Conservation (phyloP, 2,329 filamentous ascomycete genomes). For the Chaetomiaceae sp. region DNA sequence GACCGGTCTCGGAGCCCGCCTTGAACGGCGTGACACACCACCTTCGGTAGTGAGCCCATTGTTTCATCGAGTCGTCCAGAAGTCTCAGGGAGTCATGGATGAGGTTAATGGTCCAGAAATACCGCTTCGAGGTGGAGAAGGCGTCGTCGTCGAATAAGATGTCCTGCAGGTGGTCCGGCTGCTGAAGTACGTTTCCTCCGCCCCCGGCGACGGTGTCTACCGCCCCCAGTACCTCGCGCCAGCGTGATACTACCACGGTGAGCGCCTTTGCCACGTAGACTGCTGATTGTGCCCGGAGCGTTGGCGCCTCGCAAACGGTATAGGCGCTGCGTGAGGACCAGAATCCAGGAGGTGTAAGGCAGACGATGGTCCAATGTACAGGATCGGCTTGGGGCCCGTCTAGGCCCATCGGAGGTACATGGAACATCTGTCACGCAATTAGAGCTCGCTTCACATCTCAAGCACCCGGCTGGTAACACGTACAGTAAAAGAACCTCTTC, state of each 20-base stretch:
- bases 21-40: background rate
- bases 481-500: background rate
- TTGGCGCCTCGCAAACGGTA: background rate
- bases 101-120: conserved; percentile 2
- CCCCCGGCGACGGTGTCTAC: background rate
- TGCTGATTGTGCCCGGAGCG: background rate
- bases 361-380: conserved; percentile 2
- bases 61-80: background rate
- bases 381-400: background rate
- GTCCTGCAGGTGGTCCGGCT: background rate
- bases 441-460: background rate
- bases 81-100: background rate
- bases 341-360: background rate
- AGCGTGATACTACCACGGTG: background rate
- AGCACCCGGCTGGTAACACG: too few relatives aligned
- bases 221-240: background rate
- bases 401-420: too few relatives aligned
- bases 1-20: background rate
- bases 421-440: background rate
- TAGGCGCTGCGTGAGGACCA: background rate
- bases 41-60: background rate
- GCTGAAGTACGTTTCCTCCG: background rate
- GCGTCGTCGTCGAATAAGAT: conserved; percentile 5
- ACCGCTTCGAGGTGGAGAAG: conserved; percentile 3
- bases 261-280: background rate